A percentile compares a stretch with the other conserved stretches of the same genome.
Conservation (phyloP, 169 alveolate genomes). For the Plasmodium sp. region DNA sequence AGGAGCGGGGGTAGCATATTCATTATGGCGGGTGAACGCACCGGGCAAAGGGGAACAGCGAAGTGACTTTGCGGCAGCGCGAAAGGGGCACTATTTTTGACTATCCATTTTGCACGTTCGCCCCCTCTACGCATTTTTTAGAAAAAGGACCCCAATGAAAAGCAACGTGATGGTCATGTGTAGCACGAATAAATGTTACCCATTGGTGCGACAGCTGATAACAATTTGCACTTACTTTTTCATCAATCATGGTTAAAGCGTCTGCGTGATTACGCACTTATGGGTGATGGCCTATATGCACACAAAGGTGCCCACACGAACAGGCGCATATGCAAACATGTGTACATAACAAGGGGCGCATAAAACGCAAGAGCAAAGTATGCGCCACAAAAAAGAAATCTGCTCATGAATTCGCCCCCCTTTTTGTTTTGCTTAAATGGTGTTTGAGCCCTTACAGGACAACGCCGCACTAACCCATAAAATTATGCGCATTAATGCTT, state of each 20-base stretch:
- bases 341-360: background rate
- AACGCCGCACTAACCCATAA: background rate
- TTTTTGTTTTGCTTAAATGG: slow-evolving; percentile 1
- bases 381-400: background rate
- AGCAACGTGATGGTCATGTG: background rate
- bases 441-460: background rate
- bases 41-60: background rate
- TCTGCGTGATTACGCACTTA: background rate
- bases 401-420: background rate
- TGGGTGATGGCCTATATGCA: background rate
- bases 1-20: background rate
- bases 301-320: background rate
- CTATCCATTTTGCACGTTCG: background rate
- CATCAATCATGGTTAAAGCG: background rate
- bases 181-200: background rate
- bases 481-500: background rate
- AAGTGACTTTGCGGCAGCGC: background rate
- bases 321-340: background rate
- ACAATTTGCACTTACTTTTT: background rate
- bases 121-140: background rate
- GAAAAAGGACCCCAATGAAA: background rate
- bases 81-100: background rate
- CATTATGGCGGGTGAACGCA: background rate
- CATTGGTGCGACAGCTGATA: background rate
- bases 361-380: background rate